Evolutionary conservation across 768 basidiomycete species (phyloP).

Genomic region (Trametes cinnabarina): DNA sequence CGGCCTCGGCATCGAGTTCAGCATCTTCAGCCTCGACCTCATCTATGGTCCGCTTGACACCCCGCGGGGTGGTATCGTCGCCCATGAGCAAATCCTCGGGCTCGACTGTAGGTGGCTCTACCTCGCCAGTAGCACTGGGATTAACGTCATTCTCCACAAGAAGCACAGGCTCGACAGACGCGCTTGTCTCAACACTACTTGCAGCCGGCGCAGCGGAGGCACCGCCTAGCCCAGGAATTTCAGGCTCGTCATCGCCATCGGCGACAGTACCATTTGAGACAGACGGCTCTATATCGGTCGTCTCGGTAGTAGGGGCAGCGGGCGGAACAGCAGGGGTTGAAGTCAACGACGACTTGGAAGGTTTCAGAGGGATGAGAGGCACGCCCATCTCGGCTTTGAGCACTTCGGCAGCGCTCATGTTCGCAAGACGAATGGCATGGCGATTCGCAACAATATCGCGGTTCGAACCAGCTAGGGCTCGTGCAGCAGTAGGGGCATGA

Average conservation of each 20-base stretch:
- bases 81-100: slow-evolving; percentile 25
- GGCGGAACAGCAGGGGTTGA: slow-evolving; percentile 16
- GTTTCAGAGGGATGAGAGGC: slow-evolving; percentile 38
- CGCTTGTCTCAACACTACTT: not conserved
- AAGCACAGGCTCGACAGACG: slow-evolving; percentile 2
- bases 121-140: slow-evolving; percentile 4
- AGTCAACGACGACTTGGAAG: slow-evolving; percentile 25
- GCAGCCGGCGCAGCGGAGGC: slow-evolving; percentile 8
- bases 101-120: slow-evolving; percentile 12
- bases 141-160: slow-evolving; percentile 15
- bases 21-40: slow-evolving; percentile 44
- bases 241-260: slow-evolving; percentile 19
- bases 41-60: slow-evolving; percentile 47
- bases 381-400: slow-evolving; percentile 86
- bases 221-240: slow-evolving; percentile 28
- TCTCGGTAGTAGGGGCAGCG: not conserved
- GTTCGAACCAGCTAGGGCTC: slow-evolving; percentile 83
- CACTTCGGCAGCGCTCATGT: slow-evolving; percentile 93
- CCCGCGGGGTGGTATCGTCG: slow-evolving; percentile 29
- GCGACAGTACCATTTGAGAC: slow-evolving; percentile 6
- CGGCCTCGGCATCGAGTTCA: slow-evolving; percentile 37
- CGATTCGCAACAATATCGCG: slow-evolving; percentile 88
- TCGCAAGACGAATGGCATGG: slow-evolving; percentile 89
- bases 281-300: slow-evolving; percentile 3
- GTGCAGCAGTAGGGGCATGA: slow-evolving; percentile 58